phyloP scores from a whole-genome alignment of 306 rosid species.

The Boehmeria nivea region DNA sequence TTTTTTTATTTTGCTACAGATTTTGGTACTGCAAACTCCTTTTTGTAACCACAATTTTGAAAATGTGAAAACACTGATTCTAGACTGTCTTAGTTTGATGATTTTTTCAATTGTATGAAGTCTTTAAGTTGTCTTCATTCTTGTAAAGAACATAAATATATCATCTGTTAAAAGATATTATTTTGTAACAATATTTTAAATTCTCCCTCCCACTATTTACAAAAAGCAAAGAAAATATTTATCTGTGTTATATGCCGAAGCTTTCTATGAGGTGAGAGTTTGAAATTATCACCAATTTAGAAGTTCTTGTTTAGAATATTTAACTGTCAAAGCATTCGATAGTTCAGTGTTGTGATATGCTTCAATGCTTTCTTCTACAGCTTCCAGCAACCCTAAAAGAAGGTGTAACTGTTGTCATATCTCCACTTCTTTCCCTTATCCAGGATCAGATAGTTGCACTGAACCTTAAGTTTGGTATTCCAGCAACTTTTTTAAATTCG shows the following conservation, averaged over 20 bases:
- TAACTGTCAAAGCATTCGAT: too few species aligned
- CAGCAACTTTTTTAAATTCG: conserved; percentile 88
- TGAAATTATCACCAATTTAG: neutral
- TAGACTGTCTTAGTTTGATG: too few species aligned
- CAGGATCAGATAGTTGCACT: conserved; percentile 92
- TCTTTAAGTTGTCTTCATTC: too few species aligned
- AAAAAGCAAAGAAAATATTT: too few species aligned
- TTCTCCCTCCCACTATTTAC: too few species aligned
- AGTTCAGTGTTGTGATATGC: neutral
- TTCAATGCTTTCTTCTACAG: conserved; percentile 36
- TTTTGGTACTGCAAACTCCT: too few species aligned
- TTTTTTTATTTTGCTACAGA: too few species aligned
- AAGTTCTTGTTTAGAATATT: neutral
- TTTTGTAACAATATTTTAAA: too few species aligned
- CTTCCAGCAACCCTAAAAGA: conserved; percentile 90
- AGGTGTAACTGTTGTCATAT: conserved; percentile 79
- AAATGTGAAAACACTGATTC: too few species aligned
- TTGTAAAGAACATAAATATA: neutral
- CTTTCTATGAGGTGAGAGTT: neutral
- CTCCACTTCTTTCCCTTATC: conserved; percentile 95
- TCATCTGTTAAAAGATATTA: neutral
- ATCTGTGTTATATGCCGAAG: neutral
- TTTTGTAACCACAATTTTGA: too few species aligned
- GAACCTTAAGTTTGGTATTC: conserved; percentile 82
- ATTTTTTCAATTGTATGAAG: too few species aligned